Percentiles rank a stretch among this genome's conserved stretches.
These are phyloP conservation scores for Rhizopogon vulgaris DNA, from an alignment of 768 basidiomycete genomes.

Conservation along the genomic window DNA sequence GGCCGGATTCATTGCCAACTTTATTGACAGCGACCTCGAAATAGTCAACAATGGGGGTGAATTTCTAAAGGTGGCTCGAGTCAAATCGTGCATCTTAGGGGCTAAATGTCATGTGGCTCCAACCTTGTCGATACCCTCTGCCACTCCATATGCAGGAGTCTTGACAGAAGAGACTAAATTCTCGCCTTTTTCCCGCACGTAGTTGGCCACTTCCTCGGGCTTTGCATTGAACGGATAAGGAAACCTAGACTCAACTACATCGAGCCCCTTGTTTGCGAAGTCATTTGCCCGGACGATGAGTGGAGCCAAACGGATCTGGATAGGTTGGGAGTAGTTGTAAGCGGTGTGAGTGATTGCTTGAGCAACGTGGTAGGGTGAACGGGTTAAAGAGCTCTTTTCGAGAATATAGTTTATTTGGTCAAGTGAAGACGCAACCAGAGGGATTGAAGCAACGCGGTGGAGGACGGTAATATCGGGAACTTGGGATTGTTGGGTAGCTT, in stretches of 20 bases:
- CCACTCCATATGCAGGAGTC: conserved; percentile 55
- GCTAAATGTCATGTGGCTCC: conserved; percentile 18
- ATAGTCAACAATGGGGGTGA: conserved; percentile 72
- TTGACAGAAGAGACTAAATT: conserved; percentile 49
- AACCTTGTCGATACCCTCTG: conserved; percentile 70
- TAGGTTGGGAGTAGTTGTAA: conserved; percentile 56
- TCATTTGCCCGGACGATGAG: conserved; percentile 57
- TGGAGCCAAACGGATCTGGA: conserved; percentile 62
- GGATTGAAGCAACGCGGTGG: conserved; percentile 63
- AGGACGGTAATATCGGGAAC: conserved; percentile 56
- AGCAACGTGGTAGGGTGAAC: conserved; percentile 60
- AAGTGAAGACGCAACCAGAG: conserved; percentile 61
- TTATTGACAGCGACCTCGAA: conserved; percentile 55
- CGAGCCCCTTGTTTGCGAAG: conserved; percentile 69
- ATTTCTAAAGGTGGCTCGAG: conserved; percentile 34
- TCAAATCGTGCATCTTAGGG: conserved; percentile 5
- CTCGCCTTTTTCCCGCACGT: conserved; percentile 52
- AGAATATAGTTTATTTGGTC: conserved; percentile 55
- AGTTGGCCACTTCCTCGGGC: conserved; percentile 62
- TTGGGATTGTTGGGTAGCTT: conserved; percentile 21
- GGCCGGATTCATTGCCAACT: conserved; percentile 37
- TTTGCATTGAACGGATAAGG: conserved; percentile 72
- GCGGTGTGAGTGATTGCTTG: conserved; percentile 54
- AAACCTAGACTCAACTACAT: conserved; percentile 65
- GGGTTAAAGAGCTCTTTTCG: conserved; percentile 52